Conservation (phyloP, 345 rosid species). For the Sisymbrium altissimum region DNA sequence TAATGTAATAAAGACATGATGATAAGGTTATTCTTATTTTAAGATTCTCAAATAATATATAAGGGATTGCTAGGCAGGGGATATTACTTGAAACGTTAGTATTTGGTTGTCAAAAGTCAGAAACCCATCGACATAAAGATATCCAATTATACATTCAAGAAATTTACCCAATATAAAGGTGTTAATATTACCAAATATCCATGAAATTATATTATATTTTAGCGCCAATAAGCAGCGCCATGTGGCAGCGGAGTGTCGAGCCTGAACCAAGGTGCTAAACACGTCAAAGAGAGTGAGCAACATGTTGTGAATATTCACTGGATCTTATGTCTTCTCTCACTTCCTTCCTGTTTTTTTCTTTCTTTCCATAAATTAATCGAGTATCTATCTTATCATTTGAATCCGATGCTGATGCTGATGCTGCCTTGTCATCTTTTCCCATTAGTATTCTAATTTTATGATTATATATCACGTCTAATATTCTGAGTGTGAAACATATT, state of each 20-base stretch:
- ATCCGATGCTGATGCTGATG: slow-evolving; percentile 10
- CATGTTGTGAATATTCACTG: slow-evolving; percentile 23
- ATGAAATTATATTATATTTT: not conserved
- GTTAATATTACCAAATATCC: not conserved
- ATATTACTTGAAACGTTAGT: not conserved
- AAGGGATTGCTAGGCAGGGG: not conserved
- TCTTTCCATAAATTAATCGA: not conserved
- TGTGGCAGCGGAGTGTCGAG: not conserved
- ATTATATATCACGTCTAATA: not conserved
- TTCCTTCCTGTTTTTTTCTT: not conserved
- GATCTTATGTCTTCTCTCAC: not conserved
- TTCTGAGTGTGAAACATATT: not conserved
- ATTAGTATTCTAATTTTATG: not conserved
- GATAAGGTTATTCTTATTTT: too few species aligned
- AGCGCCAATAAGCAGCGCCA: not conserved
- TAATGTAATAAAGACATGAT: too few species aligned
- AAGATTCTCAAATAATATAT: too few species aligned
- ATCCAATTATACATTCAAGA: too few species aligned
- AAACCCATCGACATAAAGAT: not conserved
- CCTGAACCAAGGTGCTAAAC: slow-evolving; percentile 19
- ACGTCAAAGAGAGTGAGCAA: slow-evolving; percentile 20
- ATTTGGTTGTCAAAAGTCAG: not conserved
- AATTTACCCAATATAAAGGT: not conserved
- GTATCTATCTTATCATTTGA: not conserved
- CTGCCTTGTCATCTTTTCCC: not conserved